Evolutionary conservation across 2,329 filamentous ascomycete species (phyloP), one percentile per base, ranked within the genome.

Genomic region (Penicillium psychrosexuale): DNA sequence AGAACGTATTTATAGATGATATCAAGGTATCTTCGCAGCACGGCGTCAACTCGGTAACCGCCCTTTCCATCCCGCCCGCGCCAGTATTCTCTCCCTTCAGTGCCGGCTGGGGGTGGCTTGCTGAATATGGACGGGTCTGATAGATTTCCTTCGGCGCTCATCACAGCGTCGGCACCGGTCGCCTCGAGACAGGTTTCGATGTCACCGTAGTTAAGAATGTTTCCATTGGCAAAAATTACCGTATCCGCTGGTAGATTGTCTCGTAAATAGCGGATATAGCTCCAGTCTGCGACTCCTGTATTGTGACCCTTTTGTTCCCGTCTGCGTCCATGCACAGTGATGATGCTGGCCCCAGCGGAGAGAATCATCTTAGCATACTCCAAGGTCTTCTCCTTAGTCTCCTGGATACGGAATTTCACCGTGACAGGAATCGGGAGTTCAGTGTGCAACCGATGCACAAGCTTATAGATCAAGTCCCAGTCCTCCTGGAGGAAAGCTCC

Each of bases 221-320:
- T 99, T 12, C 94, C 94, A 72, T 99, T 99, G 3, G 94, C 94
- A 69, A 99, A 97, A 3, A 99, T 84, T 24, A 99, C 94, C 8
- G 91, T 95, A 45, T 97, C 91, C 1, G 82, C 77, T 0, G 93
- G 93, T 30, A 99, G 76, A 58, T 87, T 88, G 11, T 96, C 90
- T 46, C 94, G 81, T 61, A 99, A 75, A 68, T 89, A 93, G 5
- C 86, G 83, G 53, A 99, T 86, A 67, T 88, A 84, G n/a, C 77
- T 78, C 94, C 94, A 99, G 74, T 99, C 91, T 5, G 94, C 94
- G 34, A 97, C 65, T 0, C 94, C 94, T 0, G 94, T 99, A 67
- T 96, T 83, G 70, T 99, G 94, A 0, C 94, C 93, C 77, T 99
- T 99, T 72, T 97, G 93, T 67, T 97, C 91, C 60, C 94, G 81